Evolutionary conservation across 164 flowering plant species (phyloP).

Genomic region (Magnolia officinalis): DNA sequence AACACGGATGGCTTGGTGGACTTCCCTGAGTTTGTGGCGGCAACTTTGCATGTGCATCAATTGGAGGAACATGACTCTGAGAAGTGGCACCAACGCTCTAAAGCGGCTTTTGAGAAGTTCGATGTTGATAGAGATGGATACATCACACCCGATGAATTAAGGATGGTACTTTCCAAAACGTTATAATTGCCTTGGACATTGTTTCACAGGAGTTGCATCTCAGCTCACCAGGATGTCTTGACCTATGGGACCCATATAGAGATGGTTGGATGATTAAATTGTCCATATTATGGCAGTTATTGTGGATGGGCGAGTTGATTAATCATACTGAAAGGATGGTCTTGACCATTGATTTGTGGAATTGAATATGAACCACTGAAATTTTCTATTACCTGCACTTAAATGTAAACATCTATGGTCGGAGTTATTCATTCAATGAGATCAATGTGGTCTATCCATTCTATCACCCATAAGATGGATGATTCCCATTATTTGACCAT

Average conservation of each 20-base stretch:
- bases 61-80: constrained; percentile 82
- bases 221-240: background rate
- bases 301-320: background rate
- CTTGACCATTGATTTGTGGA: background rate
- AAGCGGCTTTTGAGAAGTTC: constrained; percentile 90
- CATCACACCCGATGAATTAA: constrained; percentile 86
- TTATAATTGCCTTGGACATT: background rate
- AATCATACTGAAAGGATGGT: background rate
- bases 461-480: background rate
- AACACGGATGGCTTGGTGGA: constrained; percentile 97
- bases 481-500: background rate
- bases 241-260: background rate
- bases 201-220: background rate
- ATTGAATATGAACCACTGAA: background rate
- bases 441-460: background rate
- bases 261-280: background rate
- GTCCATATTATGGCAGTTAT: background rate
- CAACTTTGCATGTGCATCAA: constrained; percentile 90
- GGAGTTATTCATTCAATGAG: background rate
- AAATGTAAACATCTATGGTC: background rate
- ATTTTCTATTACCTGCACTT: background rate
- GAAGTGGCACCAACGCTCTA: constrained; percentile 77
- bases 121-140: constrained; percentile 94
- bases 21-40: constrained; percentile 93
- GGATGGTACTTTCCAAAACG: constrained; percentile 48